Base-by-base conservation (phyloP, 2,329 filamentous ascomycete genomes). In the Cladophialophora exuberans region DNA sequence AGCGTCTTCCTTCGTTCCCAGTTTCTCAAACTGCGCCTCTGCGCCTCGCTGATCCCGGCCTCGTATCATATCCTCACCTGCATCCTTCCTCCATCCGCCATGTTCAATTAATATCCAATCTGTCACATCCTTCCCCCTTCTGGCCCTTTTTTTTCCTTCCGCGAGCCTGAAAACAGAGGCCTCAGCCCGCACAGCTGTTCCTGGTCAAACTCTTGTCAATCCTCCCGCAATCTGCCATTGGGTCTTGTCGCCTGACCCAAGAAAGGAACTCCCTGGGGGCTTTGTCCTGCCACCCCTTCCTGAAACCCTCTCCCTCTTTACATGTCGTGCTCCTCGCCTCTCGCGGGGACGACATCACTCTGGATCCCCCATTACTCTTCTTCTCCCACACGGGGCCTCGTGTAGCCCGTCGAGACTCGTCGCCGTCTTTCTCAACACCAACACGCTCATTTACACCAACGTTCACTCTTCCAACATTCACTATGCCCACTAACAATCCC, bases 271-370 rank as follows among this genome's bases (percentile, higher is more conserved):
- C 20, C 31, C 51, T 55, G 45, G 44, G 36, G 13, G 49, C 44
- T 10, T n/a, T 57, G 43, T 30, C 52, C 55, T 56, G 54, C 58
- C 54, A 46, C 54, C 52, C 38, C 51, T 54, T 43, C 39, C 39
- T 35, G 20, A 23, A 42, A 44, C 42, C 43, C 45, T 51, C 39
- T 43, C 36, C 54, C 30, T 45, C 54, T 58, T 61, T 61, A 61
- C 58, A 61, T 61, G 58, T 58, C 52, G 49, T 17, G 35, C 35
- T 36, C 55, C 52, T 42, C 52, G 41, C 58, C 47, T 56, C 41
- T 55, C 43, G 52, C 44, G 52, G 57, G 55, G 58, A 58, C 52
- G 38, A 41, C 45, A 20, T 52, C 58, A 61, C 45, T 35, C 58
- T 61, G 58, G 58, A 56, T 61, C 44, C 49, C 10, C 41, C 47